Evolutionary conservation across 148 eudicot genomes (phyloP).

Genomic region (Arbutus unedo): DNA sequence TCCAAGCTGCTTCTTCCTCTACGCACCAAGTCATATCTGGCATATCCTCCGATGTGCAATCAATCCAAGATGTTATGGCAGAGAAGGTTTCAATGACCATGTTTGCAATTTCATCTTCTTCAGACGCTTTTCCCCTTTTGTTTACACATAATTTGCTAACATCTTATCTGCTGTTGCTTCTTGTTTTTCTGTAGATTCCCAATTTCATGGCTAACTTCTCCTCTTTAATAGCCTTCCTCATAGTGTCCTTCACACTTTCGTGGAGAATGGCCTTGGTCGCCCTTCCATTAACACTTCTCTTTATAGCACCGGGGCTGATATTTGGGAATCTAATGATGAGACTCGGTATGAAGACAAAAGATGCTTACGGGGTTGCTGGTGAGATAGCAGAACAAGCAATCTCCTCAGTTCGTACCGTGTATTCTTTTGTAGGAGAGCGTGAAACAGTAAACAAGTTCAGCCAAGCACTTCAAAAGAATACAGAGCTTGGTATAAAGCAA

Average conservation of each 20-base stretch:
- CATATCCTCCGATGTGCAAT: conserved; percentile 38
- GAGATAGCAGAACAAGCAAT: conserved; percentile 45
- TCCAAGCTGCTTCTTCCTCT: conserved; percentile 30
- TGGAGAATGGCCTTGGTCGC: conserved; percentile 42
- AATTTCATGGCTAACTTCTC: conserved; percentile 31
- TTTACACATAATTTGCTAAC: not conserved
- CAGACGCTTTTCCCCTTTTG: not conserved
- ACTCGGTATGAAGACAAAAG: conserved; percentile 30
- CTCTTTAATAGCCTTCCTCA: conserved; percentile 21
- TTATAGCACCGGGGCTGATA: conserved; percentile 33
- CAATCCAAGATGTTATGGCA: conserved; percentile 45
- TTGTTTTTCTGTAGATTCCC: conserved; percentile 31
- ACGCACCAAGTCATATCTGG: conserved; percentile 40
- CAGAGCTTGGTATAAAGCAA: conserved; percentile 34
- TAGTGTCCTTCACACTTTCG: conserved; percentile 38
- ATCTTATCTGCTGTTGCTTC: not conserved
- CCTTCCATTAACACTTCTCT: conserved; percentile 32
- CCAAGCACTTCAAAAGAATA: conserved; percentile 24
- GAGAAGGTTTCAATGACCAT: conserved; percentile 29
- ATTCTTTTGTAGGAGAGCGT: conserved; percentile 38
- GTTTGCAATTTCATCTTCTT: not conserved
- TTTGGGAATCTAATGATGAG: conserved; percentile 35
- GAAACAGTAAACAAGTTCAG: conserved; percentile 35
- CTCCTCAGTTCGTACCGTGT: conserved; percentile 42
- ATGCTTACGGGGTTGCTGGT: conserved; percentile 40